Evolutionary conservation across 2,329 filamentous ascomycete species (phyloP).

Genomic region (Penicillium concentricum): DNA sequence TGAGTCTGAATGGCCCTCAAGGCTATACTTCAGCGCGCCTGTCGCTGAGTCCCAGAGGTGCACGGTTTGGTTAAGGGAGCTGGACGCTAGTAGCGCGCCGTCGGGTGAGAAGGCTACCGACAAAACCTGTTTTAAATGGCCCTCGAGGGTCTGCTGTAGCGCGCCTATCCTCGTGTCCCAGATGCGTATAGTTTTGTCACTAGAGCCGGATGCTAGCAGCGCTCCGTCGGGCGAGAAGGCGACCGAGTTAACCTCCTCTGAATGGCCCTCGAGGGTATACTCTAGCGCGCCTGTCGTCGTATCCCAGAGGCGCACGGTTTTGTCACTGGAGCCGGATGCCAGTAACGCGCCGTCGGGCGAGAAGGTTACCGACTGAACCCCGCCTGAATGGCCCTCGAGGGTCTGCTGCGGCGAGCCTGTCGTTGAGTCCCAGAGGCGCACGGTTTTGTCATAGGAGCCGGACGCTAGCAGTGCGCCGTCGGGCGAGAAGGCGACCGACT

Average conservation of each 20-base stretch:
- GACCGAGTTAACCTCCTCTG: rapidly evolving
- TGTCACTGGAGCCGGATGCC: neutral
- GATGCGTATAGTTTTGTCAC: neutral
- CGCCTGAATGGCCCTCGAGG: neutral
- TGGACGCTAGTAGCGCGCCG: neutral
- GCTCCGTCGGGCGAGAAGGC: neutral
- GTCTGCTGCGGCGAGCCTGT: neutral
- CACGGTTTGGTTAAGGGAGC: neutral
- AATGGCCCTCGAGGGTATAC: neutral
- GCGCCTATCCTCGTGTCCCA: neutral
- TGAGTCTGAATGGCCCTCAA: neutral
- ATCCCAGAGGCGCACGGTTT: neutral
- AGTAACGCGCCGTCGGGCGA: neutral
- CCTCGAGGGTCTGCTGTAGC: neutral
- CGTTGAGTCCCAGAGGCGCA: neutral
- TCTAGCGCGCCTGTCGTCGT: neutral
- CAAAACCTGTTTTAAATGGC: neutral
- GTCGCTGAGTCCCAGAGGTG: too few species aligned
- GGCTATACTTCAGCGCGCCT: too few species aligned
- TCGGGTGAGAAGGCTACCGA: slow-evolving; percentile 21
- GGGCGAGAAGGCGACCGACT: neutral
- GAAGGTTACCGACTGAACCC: neutral
- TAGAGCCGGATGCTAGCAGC: neutral
- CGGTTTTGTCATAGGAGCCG: neutral
- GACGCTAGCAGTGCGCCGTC: neutral